Conservation (phyloP, 2,329 filamentous ascomycete species). For the Talaromyces sp. region DNA sequence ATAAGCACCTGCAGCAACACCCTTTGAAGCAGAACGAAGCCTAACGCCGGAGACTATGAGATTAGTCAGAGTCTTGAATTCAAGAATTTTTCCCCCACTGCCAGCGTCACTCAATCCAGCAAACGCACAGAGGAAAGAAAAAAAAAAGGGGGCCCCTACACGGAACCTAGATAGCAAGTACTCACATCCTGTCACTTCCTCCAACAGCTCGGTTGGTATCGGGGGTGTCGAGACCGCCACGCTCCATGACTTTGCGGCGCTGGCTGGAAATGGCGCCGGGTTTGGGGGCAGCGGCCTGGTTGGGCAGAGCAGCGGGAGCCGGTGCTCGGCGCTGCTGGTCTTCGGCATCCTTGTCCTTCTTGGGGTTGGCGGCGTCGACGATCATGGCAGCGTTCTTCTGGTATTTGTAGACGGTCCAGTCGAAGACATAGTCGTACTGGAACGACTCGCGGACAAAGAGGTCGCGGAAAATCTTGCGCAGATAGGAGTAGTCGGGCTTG, state of each 20-base stretch:
- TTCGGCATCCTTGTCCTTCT: conserved; percentile 69
- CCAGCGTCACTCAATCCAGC: conserved; percentile 70
- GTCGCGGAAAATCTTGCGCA: conserved; percentile 99
- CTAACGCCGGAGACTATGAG: conserved; percentile 77
- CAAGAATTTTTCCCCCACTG: conserved; percentile 58
- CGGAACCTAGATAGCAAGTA: conserved; percentile 68
- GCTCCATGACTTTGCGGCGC: conserved; percentile 80
- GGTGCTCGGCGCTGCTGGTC: conserved; percentile 60
- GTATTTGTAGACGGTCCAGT: conserved; percentile 99
- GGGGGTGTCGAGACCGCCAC: conserved; percentile 61
- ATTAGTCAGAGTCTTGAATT: conserved; percentile 76
- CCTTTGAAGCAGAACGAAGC: conserved; percentile 78
- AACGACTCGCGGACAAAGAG: conserved; percentile 98
- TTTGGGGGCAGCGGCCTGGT: conserved; percentile 59
- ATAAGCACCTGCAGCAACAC: conserved; percentile 51
- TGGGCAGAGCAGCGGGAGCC: conserved; percentile 51
- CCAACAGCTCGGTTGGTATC: conserved; percentile 71
- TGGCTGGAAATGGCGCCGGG: conserved; percentile 69
- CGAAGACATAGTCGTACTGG: conserved; percentile 99
- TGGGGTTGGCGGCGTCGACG: conserved; percentile 69
- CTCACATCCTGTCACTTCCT: conserved; percentile 94
- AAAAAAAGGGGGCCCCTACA: conserved; percentile 73
- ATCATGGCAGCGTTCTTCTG: conserved; percentile 98
- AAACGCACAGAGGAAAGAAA: conserved; percentile 66
- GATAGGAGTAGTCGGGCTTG: conserved; percentile 99